Conservation (phyloP, 129 eudicot species). For the Lonicera japonica region DNA sequence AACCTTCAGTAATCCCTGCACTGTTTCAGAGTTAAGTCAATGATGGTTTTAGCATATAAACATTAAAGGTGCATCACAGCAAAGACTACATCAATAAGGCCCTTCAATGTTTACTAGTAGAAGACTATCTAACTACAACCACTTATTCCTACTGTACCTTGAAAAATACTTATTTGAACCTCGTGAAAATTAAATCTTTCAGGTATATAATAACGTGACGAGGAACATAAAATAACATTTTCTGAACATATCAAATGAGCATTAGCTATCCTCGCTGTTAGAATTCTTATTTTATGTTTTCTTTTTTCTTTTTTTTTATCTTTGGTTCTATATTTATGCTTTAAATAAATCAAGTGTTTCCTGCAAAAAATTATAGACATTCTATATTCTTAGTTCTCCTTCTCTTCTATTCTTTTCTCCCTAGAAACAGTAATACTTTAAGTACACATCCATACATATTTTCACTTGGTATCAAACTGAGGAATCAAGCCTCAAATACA, state of each 20-base stretch:
- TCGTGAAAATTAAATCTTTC: too few species aligned
- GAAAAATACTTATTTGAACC: background rate
- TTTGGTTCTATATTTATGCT: too few species aligned
- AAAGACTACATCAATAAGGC: background rate
- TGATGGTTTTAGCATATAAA: background rate
- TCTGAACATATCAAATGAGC: background rate
- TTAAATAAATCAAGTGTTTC: too few species aligned
- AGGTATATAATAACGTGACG: background rate
- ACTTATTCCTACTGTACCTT: background rate
- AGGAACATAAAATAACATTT: background rate
- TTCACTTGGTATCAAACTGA: too few species aligned
- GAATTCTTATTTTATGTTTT: too few species aligned
- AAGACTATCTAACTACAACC: background rate
- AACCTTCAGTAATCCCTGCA: conserved; percentile 98
- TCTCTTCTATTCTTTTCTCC: too few species aligned
- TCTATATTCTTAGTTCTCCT: too few species aligned
- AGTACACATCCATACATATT: too few species aligned
- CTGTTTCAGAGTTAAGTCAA: conserved; percentile 37
- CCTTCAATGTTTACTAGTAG: background rate
- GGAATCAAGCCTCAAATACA: too few species aligned
- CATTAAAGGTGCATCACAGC: background rate
- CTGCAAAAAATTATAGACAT: too few species aligned
- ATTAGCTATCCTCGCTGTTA: background rate
- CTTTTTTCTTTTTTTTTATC: too few species aligned
- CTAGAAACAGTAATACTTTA: too few species aligned